Conservation (phyloP, 1,139 yeast species). For the Geotrichum macrosporum region DNA sequence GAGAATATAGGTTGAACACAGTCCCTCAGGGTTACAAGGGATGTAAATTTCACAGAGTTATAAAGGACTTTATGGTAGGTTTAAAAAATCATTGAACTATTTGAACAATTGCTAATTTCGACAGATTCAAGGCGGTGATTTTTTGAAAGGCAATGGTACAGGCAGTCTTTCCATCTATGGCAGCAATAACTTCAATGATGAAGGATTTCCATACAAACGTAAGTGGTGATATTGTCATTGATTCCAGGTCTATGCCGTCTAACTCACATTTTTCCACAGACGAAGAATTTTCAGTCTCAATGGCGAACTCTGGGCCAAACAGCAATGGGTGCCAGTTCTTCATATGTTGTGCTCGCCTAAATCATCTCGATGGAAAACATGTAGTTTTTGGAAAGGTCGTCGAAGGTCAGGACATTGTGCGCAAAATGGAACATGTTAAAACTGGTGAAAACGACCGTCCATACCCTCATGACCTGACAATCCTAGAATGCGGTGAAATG, state of each 20-base stretch:
- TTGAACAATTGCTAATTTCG: neutral
- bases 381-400: slow-evolving; percentile 42
- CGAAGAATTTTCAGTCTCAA: slow-evolving; percentile 42
- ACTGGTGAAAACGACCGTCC: slow-evolving; percentile 67
- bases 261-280: slow-evolving; percentile 31
- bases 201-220: slow-evolving; percentile 65
- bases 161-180: slow-evolving; percentile 45
- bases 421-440: slow-evolving; percentile 63
- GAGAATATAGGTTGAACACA: slow-evolving; percentile 44
- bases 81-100: neutral
- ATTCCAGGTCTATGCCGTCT: neutral
- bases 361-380: slow-evolving; percentile 40
- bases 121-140: slow-evolving; percentile 44
- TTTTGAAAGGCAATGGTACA: slow-evolving; percentile 44
- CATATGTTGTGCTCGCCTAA: slow-evolving; percentile 34
- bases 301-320: slow-evolving; percentile 47
- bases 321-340: slow-evolving; percentile 44
- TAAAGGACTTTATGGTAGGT: slow-evolving; percentile 62
- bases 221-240: slow-evolving; percentile 36
- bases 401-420: slow-evolving; percentile 60
- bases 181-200: slow-evolving; percentile 78
- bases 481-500: slow-evolving; percentile 20
- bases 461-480: slow-evolving; percentile 14
- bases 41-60: slow-evolving; percentile 75
- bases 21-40: slow-evolving; percentile 64